These are phyloP conservation scores for Crithidia fasciculata DNA, from an alignment of 208 protist species.

Conservation along the genomic window DNA sequence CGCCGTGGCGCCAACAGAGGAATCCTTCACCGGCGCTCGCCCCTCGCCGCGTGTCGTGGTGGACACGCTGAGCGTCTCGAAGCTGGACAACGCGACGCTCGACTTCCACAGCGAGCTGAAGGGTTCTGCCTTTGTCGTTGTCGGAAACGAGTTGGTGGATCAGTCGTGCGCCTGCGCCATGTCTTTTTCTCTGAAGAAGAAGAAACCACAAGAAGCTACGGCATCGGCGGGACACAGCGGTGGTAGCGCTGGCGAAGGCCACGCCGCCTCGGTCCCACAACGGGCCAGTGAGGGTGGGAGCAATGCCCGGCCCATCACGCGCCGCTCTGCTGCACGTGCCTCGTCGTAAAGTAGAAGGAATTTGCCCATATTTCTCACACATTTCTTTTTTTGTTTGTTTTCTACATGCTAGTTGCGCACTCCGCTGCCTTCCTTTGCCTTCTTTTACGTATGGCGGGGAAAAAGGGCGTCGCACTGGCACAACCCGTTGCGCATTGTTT, in stretches of 20 bases:
- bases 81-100: conserved; percentile 75
- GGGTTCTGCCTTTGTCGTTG: conserved; percentile 86
- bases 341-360: not conserved
- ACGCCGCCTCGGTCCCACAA: not conserved
- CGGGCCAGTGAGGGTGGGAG: not conserved
- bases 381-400: too few relatives aligned
- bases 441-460: too few relatives aligned
- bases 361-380: too few relatives aligned
- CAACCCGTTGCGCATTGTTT: too few relatives aligned
- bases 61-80: conserved; percentile 70
- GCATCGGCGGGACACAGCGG: not conserved
- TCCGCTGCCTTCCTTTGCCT: too few relatives aligned
- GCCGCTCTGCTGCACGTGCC: conserved; percentile 14
- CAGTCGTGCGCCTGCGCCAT: conserved; percentile 89
- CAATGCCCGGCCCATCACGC: conserved; percentile 38
- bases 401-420: too few relatives aligned
- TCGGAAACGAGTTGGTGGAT: conserved; percentile 90
- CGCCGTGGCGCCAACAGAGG: conserved; percentile 31
- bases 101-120: conserved; percentile 92
- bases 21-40: conserved; percentile 28
- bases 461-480: too few relatives aligned
- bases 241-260: not conserved
- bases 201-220: conserved; percentile 13
- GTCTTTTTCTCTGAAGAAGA: conserved; percentile 87
- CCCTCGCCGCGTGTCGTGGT: conserved; percentile 68